Evolutionary conservation across 805 yeast species (phyloP), one percentile per base, ranked within the genome.

Genomic region (Monosporozyma yasuniensis): DNA sequence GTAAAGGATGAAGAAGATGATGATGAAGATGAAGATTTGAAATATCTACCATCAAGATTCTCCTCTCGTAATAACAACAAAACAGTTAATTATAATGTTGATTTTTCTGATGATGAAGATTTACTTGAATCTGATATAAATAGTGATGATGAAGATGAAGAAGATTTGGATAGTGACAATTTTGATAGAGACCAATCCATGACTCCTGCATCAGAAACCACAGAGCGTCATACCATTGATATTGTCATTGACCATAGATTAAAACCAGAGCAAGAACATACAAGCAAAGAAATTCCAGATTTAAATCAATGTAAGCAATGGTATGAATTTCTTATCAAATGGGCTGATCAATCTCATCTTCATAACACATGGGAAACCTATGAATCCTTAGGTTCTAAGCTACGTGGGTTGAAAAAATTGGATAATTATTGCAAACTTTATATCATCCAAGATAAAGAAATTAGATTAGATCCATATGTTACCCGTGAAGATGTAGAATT

Each of bases 351-450:
- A 54, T 86, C 97, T 12, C 98, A 93, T 70, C 73, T 93, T 54
- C 99, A 93, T 69, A 93, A 91, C 66, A 83, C 96, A 0, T 93
- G 97, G 97, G 96, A 90, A 64, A 65, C 78, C 2, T 89, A 84
- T 68, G 69, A 67, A 11, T 65, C 69, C 2, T 61, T 83, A 47
- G 76, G 76, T 44, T 25, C 42, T 4, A 56, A 56, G 27, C 53
- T 73, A 53, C 83, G 83, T 63, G 99, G 99, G 42, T 73, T 79
- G 57, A 87, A 95, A 65, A 83, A 84, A 56, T 77, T 93, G 19
- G 98, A 91, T 52, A 93, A 93, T 68, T 93, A 89, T 67, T 84
- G 90, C 63, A 85, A 83, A 61, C 88, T 84, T 59, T 80, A 70
- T 60, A 80, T 93, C 49, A 70, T 86, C 6, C 69, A 77, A 51